phyloP scores from a whole-genome alignment of 164 flowering plant species.

The Macadamia integrifolia region DNA sequence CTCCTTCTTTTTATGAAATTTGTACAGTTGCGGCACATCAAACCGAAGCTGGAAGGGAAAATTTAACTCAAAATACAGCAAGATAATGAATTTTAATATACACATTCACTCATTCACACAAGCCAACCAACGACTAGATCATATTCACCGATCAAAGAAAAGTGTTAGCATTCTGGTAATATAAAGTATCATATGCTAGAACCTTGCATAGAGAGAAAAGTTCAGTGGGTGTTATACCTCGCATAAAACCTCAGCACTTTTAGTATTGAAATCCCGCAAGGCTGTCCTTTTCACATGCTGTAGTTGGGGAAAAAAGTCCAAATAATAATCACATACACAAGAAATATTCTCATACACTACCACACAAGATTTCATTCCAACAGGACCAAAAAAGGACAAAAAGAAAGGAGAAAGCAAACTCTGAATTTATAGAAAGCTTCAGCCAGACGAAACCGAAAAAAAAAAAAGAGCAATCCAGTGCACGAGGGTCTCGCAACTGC shows the following conservation, averaged over 20 bases:
- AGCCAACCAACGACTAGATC: neutral
- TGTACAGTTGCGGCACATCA: constrained; percentile 80
- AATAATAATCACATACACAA: neutral
- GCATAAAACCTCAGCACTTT: constrained; percentile 83
- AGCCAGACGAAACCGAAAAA: neutral
- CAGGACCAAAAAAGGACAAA: neutral
- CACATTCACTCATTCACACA: neutral
- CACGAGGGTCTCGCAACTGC: too few relatives aligned
- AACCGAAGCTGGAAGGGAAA: constrained; percentile 57
- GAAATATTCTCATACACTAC: neutral
- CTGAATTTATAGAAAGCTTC: neutral
- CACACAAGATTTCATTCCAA: neutral
- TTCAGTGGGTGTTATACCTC: constrained; percentile 42
- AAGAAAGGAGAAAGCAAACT: neutral
- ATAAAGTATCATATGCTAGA: neutral
- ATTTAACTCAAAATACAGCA: neutral
- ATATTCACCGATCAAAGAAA: neutral
- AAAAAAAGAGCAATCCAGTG: too few relatives aligned
- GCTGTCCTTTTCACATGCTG: constrained; percentile 78
- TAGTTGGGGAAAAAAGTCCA: constrained; percentile 3
- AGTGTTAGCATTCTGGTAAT: neutral
- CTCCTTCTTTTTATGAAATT: constrained; percentile 91
- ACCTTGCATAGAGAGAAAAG: neutral
- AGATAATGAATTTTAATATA: neutral
- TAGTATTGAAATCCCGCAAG: constrained; percentile 57